Percentiles rank a stretch among this genome's conserved stretches.
phyloP scores from a whole-genome alignment of 306 rosid species.

The Prunus campanulata region DNA sequence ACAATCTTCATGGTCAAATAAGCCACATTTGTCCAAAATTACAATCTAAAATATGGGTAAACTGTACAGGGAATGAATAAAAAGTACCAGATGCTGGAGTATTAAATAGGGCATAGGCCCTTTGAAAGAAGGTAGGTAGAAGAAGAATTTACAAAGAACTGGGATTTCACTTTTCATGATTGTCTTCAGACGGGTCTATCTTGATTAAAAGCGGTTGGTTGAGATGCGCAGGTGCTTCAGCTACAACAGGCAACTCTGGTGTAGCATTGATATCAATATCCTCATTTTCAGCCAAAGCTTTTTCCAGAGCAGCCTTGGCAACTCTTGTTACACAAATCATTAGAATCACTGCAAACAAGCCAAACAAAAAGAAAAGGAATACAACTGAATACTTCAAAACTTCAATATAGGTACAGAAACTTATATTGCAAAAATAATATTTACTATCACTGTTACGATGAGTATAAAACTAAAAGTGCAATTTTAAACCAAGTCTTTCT shows the following conservation, averaged over 20 bases:
- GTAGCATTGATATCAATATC: slow-evolving; percentile 38
- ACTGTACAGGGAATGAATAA: slow-evolving; percentile 37
- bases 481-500: background rate
- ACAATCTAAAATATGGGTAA: slow-evolving; percentile 17
- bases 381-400: background rate
- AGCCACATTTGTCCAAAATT: slow-evolving; percentile 22
- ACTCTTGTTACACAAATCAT: slow-evolving; percentile 72
- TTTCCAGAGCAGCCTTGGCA: slow-evolving; percentile 80
- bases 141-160: slow-evolving; percentile 57
- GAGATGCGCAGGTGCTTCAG: slow-evolving; percentile 51
- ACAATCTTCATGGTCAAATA: slow-evolving; percentile 20
- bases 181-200: slow-evolving; percentile 41
- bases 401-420: background rate
- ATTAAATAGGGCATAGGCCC: slow-evolving; percentile 18
- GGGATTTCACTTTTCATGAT: slow-evolving; percentile 37
- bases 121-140: slow-evolving; percentile 17
- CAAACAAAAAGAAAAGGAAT: slow-evolving; percentile 17
- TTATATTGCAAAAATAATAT: background rate
- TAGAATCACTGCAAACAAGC: slow-evolving; percentile 57
- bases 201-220: slow-evolving; percentile 74
- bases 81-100: slow-evolving; percentile 25
- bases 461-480: background rate
- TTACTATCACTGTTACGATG: background rate
- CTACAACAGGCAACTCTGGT: slow-evolving; percentile 39
- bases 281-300: slow-evolving; percentile 72